phyloP scores from a whole-genome alignment of 352 stramenopile genomes.

The Phytophthora litchii region DNA sequence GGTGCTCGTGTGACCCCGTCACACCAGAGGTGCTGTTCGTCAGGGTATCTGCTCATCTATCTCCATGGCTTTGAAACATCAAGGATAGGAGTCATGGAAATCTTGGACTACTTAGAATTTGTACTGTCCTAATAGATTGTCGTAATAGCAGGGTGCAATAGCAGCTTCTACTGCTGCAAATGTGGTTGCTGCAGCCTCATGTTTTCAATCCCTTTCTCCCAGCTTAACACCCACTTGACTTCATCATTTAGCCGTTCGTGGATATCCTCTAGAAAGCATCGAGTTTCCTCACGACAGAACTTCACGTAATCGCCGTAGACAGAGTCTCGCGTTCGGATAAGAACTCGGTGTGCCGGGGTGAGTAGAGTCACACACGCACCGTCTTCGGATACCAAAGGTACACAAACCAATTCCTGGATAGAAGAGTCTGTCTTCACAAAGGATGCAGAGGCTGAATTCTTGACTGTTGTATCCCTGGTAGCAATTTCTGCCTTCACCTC shows the following conservation, averaged over 20 bases:
- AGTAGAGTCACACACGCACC: conserved; percentile 53
- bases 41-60: too few species aligned
- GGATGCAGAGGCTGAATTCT: background rate
- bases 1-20: too few species aligned
- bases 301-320: conserved; percentile 44
- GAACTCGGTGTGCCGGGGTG: conserved; percentile 61
- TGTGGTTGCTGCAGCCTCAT: conserved; percentile 21
- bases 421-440: conserved; percentile 19
- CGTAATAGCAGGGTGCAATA: too few species aligned
- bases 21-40: too few species aligned
- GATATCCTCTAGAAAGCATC: conserved; percentile 18
- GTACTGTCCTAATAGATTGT: too few species aligned
- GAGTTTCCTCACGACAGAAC: conserved; percentile 34
- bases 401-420: conserved; percentile 27
- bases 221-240: conserved; percentile 57
- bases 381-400: conserved; percentile 23
- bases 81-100: too few species aligned
- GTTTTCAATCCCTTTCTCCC: conserved; percentile 49
- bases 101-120: too few species aligned
- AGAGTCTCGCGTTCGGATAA: conserved; percentile 52
- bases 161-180: too few species aligned
- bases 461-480: conserved; percentile 19
- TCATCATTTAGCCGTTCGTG: conserved; percentile 64
- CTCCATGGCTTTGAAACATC: too few species aligned
- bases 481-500: conserved; percentile 27